Evolutionary conservation across 768 basidiomycete species (phyloP).

Genomic region (Strobilomyces confusus): DNA sequence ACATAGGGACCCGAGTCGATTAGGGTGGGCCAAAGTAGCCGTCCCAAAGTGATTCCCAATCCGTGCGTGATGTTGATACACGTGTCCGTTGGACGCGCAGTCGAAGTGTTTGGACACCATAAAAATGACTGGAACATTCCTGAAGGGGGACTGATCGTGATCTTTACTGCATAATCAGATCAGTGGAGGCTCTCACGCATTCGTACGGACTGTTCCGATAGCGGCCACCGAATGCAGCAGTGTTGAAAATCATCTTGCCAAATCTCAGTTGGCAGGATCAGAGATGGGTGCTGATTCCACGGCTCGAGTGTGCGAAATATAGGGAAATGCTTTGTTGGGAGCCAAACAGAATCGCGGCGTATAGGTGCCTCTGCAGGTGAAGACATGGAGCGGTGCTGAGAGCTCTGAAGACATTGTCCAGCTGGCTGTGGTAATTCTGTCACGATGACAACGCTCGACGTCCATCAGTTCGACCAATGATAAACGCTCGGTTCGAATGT

Average conservation of each 20-base stretch:
- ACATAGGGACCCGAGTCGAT: slow-evolving; percentile 14
- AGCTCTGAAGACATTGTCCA: background rate
- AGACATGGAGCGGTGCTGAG: background rate
- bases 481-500: slow-evolving; percentile 2
- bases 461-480: slow-evolving; percentile 15
- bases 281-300: slow-evolving; percentile 19
- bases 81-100: slow-evolving; percentile 17
- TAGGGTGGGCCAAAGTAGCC: slow-evolving; percentile 3
- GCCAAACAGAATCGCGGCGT: slow-evolving; percentile 2
- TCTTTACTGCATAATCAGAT: slow-evolving; percentile 23
- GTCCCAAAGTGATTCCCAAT: slow-evolving; percentile 6
- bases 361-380: background rate
- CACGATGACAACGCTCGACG: slow-evolving; percentile 6
- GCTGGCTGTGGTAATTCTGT: background rate
- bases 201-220: slow-evolving; percentile 20
- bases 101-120: slow-evolving; percentile 17
- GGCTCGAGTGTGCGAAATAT: slow-evolving; percentile 8
- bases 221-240: slow-evolving; percentile 14
- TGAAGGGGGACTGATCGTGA: slow-evolving; percentile 19
- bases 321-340: slow-evolving; percentile 4
- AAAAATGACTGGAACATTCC: slow-evolving; percentile 17
- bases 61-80: slow-evolving; percentile 22
- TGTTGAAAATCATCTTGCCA: slow-evolving; percentile 23
- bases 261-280: slow-evolving; percentile 20
- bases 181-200: slow-evolving; percentile 24